Evolutionary conservation across 2,329 filamentous ascomycete genomes (phyloP).

Genomic region (Fusarium falciforme): DNA sequence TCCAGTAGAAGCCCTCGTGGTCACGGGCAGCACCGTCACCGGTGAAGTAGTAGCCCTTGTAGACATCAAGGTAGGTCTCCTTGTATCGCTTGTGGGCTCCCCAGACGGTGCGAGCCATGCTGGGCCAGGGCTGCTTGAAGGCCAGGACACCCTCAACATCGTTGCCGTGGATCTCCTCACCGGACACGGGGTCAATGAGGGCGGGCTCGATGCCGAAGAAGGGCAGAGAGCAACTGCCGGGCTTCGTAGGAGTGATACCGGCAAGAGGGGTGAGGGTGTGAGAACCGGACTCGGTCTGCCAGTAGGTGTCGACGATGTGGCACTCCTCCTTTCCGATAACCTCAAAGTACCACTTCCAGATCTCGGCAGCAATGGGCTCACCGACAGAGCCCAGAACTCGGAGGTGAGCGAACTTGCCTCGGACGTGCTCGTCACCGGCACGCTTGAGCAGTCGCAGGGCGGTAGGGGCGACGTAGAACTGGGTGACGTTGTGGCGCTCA

Average conservation of each 20-base stretch:
- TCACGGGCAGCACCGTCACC: slow-evolving; percentile 95
- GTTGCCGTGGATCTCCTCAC: slow-evolving; percentile 92
- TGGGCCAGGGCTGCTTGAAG: slow-evolving; percentile 98
- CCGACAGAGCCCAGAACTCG: slow-evolving; percentile 94
- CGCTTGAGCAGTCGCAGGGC: slow-evolving; percentile 94
- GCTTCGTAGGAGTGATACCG: slow-evolving; percentile 95
- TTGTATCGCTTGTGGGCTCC: slow-evolving; percentile 98
- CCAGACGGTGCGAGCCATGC: slow-evolving; percentile 98
- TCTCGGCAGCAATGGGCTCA: slow-evolving; percentile 96
- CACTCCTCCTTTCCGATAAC: slow-evolving; percentile 92
- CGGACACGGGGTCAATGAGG: slow-evolving; percentile 96
- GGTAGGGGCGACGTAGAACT: slow-evolving; percentile 98
- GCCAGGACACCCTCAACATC: slow-evolving; percentile 97
- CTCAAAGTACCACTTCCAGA: slow-evolving; percentile 99
- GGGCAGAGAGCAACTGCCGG: slow-evolving; percentile 92
- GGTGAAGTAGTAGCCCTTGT: slow-evolving; percentile 97
- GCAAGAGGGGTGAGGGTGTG: slow-evolving; percentile 95
- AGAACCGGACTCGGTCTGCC: slow-evolving; percentile 99
- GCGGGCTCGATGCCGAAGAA: slow-evolving; percentile 99
- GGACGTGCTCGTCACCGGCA: slow-evolving; percentile 92
- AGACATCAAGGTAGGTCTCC: slow-evolving; percentile 98
- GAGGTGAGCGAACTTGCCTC: slow-evolving; percentile 88
- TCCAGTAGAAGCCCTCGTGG: slow-evolving; percentile 99
- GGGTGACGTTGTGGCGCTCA: slow-evolving; percentile 92
- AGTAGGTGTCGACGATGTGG: slow-evolving; percentile 97